Conservation (phyloP, 2,329 filamentous ascomycete species). For the Penicillium sp. region DNA sequence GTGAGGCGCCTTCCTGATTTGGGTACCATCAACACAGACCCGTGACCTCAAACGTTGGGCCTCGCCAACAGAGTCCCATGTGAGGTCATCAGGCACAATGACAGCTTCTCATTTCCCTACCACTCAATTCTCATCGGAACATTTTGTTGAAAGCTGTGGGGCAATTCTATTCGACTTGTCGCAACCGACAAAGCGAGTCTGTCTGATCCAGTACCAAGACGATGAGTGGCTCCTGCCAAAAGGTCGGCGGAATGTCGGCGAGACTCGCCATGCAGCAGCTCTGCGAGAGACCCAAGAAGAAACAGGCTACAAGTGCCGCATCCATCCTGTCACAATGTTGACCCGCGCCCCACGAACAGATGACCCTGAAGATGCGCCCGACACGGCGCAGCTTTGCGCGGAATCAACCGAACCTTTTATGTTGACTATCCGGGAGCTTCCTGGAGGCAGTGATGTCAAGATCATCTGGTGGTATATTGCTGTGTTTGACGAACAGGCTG, state of each 20-base stretch:
- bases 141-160: conserved; percentile 13
- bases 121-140: not conserved
- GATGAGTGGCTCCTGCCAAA: conserved; percentile 16
- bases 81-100: not conserved
- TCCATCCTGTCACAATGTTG: conserved; percentile 5
- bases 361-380: not conserved
- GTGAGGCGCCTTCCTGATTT: not conserved
- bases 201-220: conserved; percentile 6
- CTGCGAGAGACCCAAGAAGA: conserved; percentile 7
- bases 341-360: not conserved
- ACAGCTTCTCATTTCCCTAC: conserved; percentile 1
- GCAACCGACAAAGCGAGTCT: not conserved
- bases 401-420: conserved; percentile 7
- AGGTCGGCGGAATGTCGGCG: conserved; percentile 11
- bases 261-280: conserved; percentile 3
- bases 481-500: not conserved
- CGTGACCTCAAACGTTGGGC: not conserved
- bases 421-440: conserved; percentile 3
- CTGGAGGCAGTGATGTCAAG: not conserved
- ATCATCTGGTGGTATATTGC: conserved; percentile 17
- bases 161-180: conserved; percentile 13
- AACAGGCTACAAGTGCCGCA: conserved; percentile 8
- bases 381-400: not conserved
- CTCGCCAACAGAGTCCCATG: not conserved
- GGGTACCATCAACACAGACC: not conserved